Base-by-base conservation (phyloP, 2,329 filamentous ascomycete genomes). In the Metarhizium album region DNA sequence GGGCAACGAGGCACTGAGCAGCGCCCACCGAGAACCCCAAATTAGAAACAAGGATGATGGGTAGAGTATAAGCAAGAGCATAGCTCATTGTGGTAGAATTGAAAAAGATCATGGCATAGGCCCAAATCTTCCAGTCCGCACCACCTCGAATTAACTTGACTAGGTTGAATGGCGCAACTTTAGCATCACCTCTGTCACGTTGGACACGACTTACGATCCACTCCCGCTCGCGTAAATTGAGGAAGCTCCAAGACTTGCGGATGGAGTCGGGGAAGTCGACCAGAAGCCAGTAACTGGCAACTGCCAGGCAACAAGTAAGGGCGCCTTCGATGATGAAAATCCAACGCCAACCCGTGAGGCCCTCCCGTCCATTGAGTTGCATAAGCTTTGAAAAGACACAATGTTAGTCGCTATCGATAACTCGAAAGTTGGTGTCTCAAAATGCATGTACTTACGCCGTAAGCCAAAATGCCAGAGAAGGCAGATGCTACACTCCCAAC, bases 1-100 rank as follows among this genome's bases (percentile, higher is more conserved):
- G 84, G 0, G 87, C 84, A 3, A 83, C 75, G 4, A 90, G 78
- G 61, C 84, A 87, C 65, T 89, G 85, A 0, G 84, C 72, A 46
- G 71, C 71, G 7, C 74, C 82, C 4, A 83, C 71, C 45, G 66
- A 71, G 70, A 87, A 90, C 14, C 79, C 76, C 72, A 90, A 78
- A 63, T 71, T 75, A 35, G 59, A 59, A 47, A 71, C 66, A 14
- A 94, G 78, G 58, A 93, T 87, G 59, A 90, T 79, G 6, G 87
- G 87, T 3, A 90, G 68, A 62, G 90, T 91, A 65, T 86, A 91
- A 2, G 86, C 84, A 8, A 93, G 76, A 0, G 86, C 81, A 63
- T 93, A 93, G 1, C 77, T 76, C 47, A 87, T 78, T 11, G 85
- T 86, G 0, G 86, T 89, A 2, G 79, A 78, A 64, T 79, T 80